Conservation (phyloP, 176 grass and related monocot species). For the Avena sativa region DNA sequence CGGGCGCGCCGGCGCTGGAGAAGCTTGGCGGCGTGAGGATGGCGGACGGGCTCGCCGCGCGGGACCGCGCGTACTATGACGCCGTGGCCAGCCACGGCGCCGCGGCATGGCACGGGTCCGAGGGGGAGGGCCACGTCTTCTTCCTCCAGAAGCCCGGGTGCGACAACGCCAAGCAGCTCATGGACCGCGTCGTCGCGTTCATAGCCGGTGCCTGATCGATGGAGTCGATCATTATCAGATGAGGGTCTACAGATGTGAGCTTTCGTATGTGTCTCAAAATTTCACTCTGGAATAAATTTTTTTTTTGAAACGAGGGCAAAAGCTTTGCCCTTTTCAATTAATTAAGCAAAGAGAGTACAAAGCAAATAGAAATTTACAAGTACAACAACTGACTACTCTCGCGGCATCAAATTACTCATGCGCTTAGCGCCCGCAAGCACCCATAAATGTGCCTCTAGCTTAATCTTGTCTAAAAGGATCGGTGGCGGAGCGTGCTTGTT, state of each 20-base stretch:
- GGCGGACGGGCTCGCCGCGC: constrained; percentile 40
- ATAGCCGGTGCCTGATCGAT: constrained; percentile 3
- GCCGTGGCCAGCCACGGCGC: constrained; percentile 42
- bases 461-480: too few species aligned
- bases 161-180: constrained; percentile 35
- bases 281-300: too few species aligned
- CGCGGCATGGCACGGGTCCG: constrained; percentile 50
- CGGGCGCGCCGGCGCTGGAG: constrained; percentile 27
- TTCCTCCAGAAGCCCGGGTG: constrained; percentile 47
- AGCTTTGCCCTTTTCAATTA: too few species aligned
- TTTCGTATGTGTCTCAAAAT: too few species aligned
- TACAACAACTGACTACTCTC: too few species aligned
- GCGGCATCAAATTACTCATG: too few species aligned
- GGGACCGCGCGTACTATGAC: constrained; percentile 48
- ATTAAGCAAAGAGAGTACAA: too few species aligned
- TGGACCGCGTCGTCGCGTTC: constrained; percentile 44
- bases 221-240: not conserved
- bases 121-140: constrained; percentile 59
- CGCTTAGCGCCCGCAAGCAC: too few species aligned
- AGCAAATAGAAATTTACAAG: too few species aligned
- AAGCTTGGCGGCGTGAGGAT: constrained; percentile 46
- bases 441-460: too few species aligned
- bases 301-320: too few species aligned
- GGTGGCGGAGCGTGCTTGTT: too few species aligned
- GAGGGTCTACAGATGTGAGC: not conserved